Evolutionary conservation across 345 rosid species (phyloP), one percentile per base, ranked within the genome.

Genomic region (Physaria fendleri): DNA sequence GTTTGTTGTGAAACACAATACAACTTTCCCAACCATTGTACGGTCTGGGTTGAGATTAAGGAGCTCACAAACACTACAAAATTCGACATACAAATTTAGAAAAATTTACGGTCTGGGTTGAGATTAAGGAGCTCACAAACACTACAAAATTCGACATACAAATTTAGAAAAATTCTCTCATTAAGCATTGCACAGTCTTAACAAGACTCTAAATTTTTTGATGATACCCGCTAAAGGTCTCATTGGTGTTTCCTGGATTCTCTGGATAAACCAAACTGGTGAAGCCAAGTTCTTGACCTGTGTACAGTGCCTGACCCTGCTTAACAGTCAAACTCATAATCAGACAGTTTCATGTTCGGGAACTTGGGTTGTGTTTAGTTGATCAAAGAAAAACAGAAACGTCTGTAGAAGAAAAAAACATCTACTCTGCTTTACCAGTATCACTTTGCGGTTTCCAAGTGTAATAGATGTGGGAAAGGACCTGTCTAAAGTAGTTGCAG

Each of bases 401-500:
- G 1, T 43, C 1, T 21, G 12, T 16, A 15, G 11, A 16, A 15
- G 46, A n/a, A 16, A n/a, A 14, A 46, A 20, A 21, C 2, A 56
- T 41, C 13, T 44, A 16, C 37, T 47, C 45, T 35, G 21, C 4
- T 30, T 43, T 64, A 74, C 77, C 77, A 69, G 25, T 51, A 74
- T 52, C 11, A 64, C 40, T 6, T 51, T 8, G 33, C 56, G 43
- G 48, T 64, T 71, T 17, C 66, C 66, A 8, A 71, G 57, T 9
- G 50, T 51, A 29, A 71, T 65, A 5, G 66, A 43, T 20, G 76
- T 66, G 6, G 66, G 50, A 60, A 75, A 77, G 2, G 79, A 70
- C 60, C 81, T 77, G 9, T 81, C 85, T 8, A 74, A 38, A 39
- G 77, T 81, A 7, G 70, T 74, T 8, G 81, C 81, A 24, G 79